phyloP scores from a whole-genome alignment of 257 asterid species.

The Solanum sejunctum region DNA sequence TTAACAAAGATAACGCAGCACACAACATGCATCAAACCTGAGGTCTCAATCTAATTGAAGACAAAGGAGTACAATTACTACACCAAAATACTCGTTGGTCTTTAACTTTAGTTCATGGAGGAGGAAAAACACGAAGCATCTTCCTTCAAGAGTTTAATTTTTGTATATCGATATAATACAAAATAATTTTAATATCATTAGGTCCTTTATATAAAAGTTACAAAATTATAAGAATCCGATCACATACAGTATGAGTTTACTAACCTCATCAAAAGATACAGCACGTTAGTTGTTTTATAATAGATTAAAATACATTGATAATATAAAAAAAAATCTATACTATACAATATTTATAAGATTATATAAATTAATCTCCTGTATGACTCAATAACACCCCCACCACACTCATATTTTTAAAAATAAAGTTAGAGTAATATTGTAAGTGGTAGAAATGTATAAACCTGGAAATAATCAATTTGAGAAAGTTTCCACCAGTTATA shows the following conservation, averaged over 20 bases:
- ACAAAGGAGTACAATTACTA: background rate
- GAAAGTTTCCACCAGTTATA: conserved; percentile 64
- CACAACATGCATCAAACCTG: background rate
- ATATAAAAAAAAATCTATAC: background rate
- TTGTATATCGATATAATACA: background rate
- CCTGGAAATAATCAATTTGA: conserved; percentile 21
- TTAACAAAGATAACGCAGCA: background rate
- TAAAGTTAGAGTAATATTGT: background rate
- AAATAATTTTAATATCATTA: background rate
- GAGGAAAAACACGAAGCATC: background rate
- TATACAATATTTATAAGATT: background rate
- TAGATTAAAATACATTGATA: background rate
- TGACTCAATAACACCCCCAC: too few relatives aligned
- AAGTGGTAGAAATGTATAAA: background rate
- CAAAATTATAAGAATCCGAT: too few relatives aligned
- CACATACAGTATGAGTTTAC: background rate
- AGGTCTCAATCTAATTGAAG: background rate
- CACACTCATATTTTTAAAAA: background rate
- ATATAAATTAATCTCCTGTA: background rate
- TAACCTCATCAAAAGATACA: background rate
- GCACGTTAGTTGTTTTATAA: background rate
- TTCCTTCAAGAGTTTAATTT: background rate
- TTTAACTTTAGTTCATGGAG: background rate
- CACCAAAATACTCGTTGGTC: background rate
- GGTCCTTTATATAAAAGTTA: background rate